Evolutionary conservation across 2,329 filamentous ascomycete genomes (phyloP), one percentile per base, ranked within the genome.

Genomic region (Trichoderma gracile): DNA sequence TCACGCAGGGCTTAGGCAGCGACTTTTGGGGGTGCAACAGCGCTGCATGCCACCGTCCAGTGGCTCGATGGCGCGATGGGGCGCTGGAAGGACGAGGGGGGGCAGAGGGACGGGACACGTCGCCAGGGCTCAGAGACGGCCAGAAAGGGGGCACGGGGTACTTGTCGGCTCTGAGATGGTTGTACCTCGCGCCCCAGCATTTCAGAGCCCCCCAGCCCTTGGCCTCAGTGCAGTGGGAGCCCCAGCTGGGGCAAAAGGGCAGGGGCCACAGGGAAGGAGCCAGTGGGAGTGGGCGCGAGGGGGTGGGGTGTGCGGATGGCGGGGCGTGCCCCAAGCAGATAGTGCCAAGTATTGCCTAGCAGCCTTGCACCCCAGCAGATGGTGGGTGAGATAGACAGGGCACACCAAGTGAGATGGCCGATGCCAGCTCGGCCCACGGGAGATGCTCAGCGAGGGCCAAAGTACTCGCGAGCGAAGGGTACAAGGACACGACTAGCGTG

Each of bases 171-270:
- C 58, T 64, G 58, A 55, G 61, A 56, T 49, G 54, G 55, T 67
- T 59, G 67, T 69, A 69, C 67, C 67, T n/a, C 63, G 30, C 23
- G 45, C 49, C 63, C 58, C 56, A 62, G 63, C 49, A 59, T 56
- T 38, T 25, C 42, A 38, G 53, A 49, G 47, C 50, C 57, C 30
- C 62, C 47, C 63, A 59, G 53, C 45, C 42, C 40, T 52, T 25
- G 43, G 54, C 54, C 42, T 61, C 58, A 58, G 50, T 63, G 50
- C 58, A 58, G 59, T 63, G 60, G 60, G 60, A 55, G 50, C 63
- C 63, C 63, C 56, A 65, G 63, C 57, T 60, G 63, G 63, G 56
- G 63, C 56, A 42, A 61, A 60, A 25, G 58, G 56, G n/a, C 27
- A 58, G 56, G 47, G 40, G 25, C 58, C 21, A 21, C 27, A 47